Conservation (phyloP, 2,329 filamentous ascomycete genomes). For the Leptographium lundbergii region DNA sequence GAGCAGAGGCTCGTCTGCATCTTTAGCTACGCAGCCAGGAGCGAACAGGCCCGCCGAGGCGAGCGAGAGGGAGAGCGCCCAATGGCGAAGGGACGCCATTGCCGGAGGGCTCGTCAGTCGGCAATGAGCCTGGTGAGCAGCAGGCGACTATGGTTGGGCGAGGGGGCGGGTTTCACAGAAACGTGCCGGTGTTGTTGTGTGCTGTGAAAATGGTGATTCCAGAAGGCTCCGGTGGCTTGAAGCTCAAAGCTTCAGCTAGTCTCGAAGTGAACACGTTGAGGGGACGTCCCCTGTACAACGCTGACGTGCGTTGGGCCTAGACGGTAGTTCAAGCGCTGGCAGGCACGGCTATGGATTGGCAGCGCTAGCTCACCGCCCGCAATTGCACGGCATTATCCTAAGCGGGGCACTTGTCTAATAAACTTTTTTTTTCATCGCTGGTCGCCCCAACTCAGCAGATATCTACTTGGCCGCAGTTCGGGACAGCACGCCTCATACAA, state of each 20-base stretch:
- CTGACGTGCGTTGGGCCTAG: background rate
- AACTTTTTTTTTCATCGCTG: constrained; percentile 2
- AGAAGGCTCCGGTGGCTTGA: background rate
- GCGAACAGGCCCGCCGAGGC: constrained; percentile 8
- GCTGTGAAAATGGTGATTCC: background rate
- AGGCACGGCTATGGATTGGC: background rate
- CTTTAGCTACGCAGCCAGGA: constrained; percentile 8
- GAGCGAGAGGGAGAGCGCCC: constrained; percentile 7
- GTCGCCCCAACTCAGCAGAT: background rate
- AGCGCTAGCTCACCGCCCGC: background rate
- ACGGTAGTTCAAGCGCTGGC: background rate
- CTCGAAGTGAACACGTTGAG: constrained; percentile 1
- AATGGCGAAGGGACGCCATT: constrained; percentile 12
- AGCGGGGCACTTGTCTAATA: constrained; percentile 1
- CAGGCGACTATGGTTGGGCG: background rate
- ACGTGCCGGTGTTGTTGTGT: background rate
- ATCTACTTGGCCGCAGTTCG: background rate
- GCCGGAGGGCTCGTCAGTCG: background rate
- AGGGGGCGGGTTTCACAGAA: background rate
- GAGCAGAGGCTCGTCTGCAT: constrained; percentile 25
- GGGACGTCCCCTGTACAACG: background rate
- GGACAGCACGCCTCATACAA: background rate
- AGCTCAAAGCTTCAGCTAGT: background rate
- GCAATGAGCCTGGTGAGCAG: background rate
- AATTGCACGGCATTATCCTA: constrained; percentile 2